A percentile compares a stretch with the other conserved stretches of the same genome.
Evolutionary conservation across 139 green algal genomes (phyloP).

Genomic region (Chlorella sp.): DNA sequence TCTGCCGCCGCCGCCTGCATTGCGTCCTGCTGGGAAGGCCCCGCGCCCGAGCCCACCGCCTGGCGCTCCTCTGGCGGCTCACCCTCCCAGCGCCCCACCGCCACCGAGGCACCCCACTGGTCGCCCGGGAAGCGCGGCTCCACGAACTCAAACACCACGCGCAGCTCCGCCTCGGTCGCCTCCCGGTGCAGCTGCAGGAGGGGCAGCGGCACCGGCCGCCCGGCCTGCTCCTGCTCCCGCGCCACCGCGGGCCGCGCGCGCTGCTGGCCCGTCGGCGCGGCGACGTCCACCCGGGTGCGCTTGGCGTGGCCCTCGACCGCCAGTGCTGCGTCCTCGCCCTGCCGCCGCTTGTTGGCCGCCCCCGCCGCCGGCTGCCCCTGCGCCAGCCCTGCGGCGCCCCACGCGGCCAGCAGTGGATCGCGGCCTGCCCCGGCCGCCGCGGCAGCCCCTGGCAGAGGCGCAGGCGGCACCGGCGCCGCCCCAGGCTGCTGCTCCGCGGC

Average conservation of each 20-base stretch:
- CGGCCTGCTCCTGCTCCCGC: no score
- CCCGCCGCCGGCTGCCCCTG: not conserved
- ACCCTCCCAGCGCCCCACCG: not conserved
- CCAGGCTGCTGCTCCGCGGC: not conserved
- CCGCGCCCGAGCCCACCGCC: not conserved
- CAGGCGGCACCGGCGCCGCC: not conserved
- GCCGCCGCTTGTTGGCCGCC: not conserved
- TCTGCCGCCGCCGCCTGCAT: slow-evolving; percentile 13
- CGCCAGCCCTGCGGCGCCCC: not conserved
- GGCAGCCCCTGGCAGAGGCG: not conserved
- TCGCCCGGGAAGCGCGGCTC: slow-evolving; percentile 1
- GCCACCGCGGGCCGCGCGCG: not conserved
- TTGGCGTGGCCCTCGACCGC: not conserved
- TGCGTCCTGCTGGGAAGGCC: not conserved
- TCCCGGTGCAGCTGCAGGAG: not conserved
- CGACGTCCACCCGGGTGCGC: no score
- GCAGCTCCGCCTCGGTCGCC: not conserved
- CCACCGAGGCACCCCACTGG: slow-evolving; percentile 1
- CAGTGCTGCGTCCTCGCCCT: not conserved
- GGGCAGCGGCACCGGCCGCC: not conserved
- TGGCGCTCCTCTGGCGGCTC: not conserved
- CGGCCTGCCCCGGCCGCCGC: not conserved
- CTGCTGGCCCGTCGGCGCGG: no score
- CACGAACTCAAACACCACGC: not conserved
- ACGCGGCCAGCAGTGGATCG: not conserved